A percentile compares a stretch with the other conserved stretches of the same genome.
Conservation (phyloP, 1,284 basidiomycete species). For the Trichosporon coremiiforme region DNA sequence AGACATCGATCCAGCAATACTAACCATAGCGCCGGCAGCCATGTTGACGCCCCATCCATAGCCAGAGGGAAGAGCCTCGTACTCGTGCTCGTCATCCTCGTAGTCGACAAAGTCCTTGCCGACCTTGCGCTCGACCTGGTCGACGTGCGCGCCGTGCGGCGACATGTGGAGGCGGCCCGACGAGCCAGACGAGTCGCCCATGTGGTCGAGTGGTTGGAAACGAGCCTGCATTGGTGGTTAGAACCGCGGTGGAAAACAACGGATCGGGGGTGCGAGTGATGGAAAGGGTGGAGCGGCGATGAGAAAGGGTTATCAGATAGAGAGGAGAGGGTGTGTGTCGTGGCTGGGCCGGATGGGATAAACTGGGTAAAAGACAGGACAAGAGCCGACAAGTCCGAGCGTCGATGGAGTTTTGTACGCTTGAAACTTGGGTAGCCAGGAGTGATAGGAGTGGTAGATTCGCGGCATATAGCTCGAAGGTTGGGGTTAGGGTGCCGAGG, state of each 20-base stretch:
- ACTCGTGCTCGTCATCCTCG: constrained; percentile 55
- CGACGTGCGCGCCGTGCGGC: constrained; percentile 33
- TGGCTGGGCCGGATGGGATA: neutral
- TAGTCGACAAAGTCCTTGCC: constrained; percentile 26
- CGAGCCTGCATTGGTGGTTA: constrained; percentile 22
- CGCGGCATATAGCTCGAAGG: neutral
- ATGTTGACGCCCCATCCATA: constrained; percentile 73
- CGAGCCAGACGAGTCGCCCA: constrained; percentile 17
- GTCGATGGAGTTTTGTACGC: constrained; percentile 1
- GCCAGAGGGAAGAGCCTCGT: constrained; percentile 56
- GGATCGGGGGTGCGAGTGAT: neutral
- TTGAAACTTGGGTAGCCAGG: neutral
- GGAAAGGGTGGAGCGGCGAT: neutral
- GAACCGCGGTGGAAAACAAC: neutral
- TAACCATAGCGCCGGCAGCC: constrained; percentile 91
- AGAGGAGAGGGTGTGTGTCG: constrained; percentile 5
- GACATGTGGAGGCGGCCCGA: constrained; percentile 35
- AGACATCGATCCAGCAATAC: constrained; percentile 46
- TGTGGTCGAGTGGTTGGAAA: constrained; percentile 12
- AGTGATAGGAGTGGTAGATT: neutral
- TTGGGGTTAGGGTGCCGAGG: constrained; percentile 10
- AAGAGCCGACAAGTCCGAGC: constrained; percentile 13
- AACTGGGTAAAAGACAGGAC: neutral
- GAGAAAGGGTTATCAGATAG: constrained; percentile 15
- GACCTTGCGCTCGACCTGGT: constrained; percentile 28